These are phyloP conservation scores for Jackrogersella multiformis DNA, from an alignment of 495 filamentous ascomycete genomes.

Conservation along the genomic window DNA sequence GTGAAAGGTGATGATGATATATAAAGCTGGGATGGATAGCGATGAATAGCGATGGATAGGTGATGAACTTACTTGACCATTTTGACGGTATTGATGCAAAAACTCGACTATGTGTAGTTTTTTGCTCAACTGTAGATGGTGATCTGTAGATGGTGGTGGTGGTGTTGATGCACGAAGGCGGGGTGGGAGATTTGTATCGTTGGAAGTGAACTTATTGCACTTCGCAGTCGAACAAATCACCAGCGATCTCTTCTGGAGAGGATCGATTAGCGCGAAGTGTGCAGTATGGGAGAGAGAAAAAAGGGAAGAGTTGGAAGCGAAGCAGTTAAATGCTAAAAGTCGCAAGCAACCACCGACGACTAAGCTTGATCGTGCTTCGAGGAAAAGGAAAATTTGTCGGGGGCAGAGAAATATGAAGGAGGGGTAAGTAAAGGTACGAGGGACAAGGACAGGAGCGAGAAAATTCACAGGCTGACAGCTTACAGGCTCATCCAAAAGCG, in stretches of 20 bases:
- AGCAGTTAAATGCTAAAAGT: slow-evolving; percentile 36
- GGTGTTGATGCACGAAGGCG: slow-evolving; percentile 18
- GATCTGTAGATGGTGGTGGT: no score
- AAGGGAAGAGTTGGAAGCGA: no score
- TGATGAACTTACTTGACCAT: slow-evolving; percentile 93
- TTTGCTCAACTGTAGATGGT: slow-evolving; percentile 39
- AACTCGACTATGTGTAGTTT: slow-evolving; percentile 45
- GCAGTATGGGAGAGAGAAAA: slow-evolving; percentile 17
- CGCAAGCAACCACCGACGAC: slow-evolving; percentile 49
- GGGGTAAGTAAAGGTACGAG: no score
- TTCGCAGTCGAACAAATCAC: slow-evolving; percentile 32
- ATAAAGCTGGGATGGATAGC: not conserved
- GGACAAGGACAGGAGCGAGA: slow-evolving; percentile 38
- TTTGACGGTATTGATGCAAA: slow-evolving; percentile 78
- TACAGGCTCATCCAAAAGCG: slow-evolving; percentile 21
- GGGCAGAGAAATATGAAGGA: slow-evolving; percentile 27
- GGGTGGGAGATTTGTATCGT: slow-evolving; percentile 35
- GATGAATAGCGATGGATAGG: not conserved
- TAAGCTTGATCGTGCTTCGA: slow-evolving; percentile 43
- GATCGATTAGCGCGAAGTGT: slow-evolving; percentile 5
- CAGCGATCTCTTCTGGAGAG: slow-evolving; percentile 39
- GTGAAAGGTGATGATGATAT: not conserved
- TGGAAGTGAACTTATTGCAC: slow-evolving; percentile 39
- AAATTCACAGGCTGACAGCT: slow-evolving; percentile 32
- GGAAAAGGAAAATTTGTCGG: slow-evolving; percentile 42